These are phyloP conservation scores for Stagonosporopsis tanaceti DNA, from an alignment of 2,329 filamentous ascomycete genomes.

Conservation along the genomic window DNA sequence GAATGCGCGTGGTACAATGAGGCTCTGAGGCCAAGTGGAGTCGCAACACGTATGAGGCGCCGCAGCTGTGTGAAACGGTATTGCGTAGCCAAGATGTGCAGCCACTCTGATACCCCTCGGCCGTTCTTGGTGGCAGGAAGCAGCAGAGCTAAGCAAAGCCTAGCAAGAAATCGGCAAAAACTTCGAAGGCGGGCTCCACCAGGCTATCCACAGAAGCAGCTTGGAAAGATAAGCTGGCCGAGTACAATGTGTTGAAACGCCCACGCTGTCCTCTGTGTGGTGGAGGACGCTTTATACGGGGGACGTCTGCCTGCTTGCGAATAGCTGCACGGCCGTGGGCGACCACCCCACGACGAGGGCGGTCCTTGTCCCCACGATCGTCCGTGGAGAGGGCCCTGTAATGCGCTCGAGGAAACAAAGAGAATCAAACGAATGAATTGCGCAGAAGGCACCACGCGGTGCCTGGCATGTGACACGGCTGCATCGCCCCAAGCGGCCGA, in stretches of 20 bases:
- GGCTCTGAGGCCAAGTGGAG: constrained; percentile 29
- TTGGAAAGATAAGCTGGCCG: constrained; percentile 15
- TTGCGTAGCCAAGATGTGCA: constrained; percentile 28
- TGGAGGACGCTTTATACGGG: constrained; percentile 17
- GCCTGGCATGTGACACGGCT: constrained; percentile 20
- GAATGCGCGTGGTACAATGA: constrained; percentile 16
- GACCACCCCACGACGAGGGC: constrained; percentile 15
- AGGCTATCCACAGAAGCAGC: constrained; percentile 11
- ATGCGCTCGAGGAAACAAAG: constrained; percentile 10
- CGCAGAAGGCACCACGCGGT: constrained; percentile 13
- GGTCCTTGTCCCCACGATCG: constrained; percentile 10
- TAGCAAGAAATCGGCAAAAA: constrained; percentile 18
- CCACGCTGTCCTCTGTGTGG: constrained; percentile 15
- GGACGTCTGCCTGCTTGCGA: not conserved
- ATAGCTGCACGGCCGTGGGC: constrained; percentile 11
- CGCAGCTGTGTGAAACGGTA: constrained; percentile 33
- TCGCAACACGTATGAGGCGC: constrained; percentile 28
- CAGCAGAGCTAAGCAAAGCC: constrained; percentile 21
- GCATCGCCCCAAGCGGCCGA: constrained; percentile 13
- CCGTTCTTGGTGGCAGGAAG: constrained; percentile 18
- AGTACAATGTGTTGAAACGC: constrained; percentile 15
- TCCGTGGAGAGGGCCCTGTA: constrained; percentile 14
- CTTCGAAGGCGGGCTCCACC: constrained; percentile 14
- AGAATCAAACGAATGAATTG: constrained; percentile 18
- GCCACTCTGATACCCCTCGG: constrained; percentile 16